Conservation (phyloP, 2,329 filamentous ascomycete genomes). For the Alternaria ethzedia region DNA sequence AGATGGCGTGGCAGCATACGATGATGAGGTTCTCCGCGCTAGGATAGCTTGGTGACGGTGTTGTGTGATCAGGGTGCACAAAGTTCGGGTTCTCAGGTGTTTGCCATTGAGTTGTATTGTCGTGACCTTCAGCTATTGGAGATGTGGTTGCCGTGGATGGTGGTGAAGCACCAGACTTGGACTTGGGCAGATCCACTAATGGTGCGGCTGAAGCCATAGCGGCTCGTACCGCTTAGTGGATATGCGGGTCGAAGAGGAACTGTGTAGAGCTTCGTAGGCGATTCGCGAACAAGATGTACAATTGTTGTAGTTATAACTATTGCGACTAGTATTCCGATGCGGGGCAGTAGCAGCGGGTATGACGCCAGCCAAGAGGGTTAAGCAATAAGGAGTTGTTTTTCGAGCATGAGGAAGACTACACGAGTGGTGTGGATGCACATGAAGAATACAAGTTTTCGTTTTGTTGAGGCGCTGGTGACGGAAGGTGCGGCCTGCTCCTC, state of each 20-base stretch:
- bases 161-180: conserved; percentile 26
- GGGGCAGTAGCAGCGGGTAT: not conserved
- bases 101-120: conserved; percentile 4
- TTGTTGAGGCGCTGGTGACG: conserved; percentile 16
- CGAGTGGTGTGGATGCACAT: not conserved
- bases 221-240: conserved; percentile 8
- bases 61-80: conserved; percentile 36
- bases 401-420: not conserved
- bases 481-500: conserved; percentile 8
- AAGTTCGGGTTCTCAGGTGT: conserved; percentile 27
- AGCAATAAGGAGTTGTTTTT: not conserved
- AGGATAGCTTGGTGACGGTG: conserved; percentile 33
- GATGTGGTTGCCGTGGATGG: conserved; percentile 11
- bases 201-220: conserved; percentile 42
- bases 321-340: not conserved
- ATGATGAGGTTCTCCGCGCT: conserved; percentile 66
- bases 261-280: not conserved
- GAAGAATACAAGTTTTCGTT: conserved; percentile 1
- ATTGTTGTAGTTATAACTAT: not conserved
- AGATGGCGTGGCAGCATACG: conserved; percentile 86
- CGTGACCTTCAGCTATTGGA: conserved; percentile 5
- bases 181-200: conserved; percentile 39
- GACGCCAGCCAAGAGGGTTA: conserved; percentile 1
- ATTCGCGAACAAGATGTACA: not conserved
- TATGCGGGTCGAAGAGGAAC: conserved; percentile 12